Base-by-base conservation (phyloP, 2,329 filamentous ascomycete species). In the Ascochyta fabae region DNA sequence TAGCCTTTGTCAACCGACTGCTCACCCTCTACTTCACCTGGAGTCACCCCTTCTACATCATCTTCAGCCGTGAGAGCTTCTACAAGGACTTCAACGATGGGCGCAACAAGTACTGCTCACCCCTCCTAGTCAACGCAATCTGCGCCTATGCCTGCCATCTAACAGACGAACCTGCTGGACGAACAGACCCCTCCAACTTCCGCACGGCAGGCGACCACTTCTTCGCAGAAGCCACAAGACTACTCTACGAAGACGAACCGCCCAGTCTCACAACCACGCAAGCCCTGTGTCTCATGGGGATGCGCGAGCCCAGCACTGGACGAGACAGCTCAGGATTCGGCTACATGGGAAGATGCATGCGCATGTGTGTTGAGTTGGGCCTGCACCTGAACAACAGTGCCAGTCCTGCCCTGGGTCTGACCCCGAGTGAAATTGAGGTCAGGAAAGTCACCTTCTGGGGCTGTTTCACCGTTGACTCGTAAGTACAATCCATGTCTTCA, bases 1-100 rank as follows among this genome's bases (percentile, higher is more conserved):
- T 78, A 12, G 75, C 71, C 12, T 80, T 90, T 27, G 84, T 90
- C 1, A 80, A 86, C 58, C 86, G 88, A 63, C 78, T 90, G 9
- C 75, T 90, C 48, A 80, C 83, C 0, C 77, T 90, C 29, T 91
- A 90, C 74, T 91, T 91, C 62, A 64, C 64, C 12, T 89, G 87
- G 77, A 91, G 88, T 84, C 90, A 92, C 69, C 87, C 89, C 3
- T 91, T 88, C 12, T 91, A 90, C 73, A 85, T 88, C 3, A 85
- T 89, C 2, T 81, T 92, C 40, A 89, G 86, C 67, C 88, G 89
- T 67, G 86, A 90, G 64, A 84, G 88, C 66, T 91, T 91, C 64
- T 77, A 88, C 54, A 80, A 81, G 47, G 88, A 91, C 70, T 90
- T 89, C 66, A 76, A 79, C 34, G 79, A 81, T 9, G 87, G 86